Conservation (phyloP, 2,329 filamentous ascomycete species). For the Acephala macrosclerotiorum region DNA sequence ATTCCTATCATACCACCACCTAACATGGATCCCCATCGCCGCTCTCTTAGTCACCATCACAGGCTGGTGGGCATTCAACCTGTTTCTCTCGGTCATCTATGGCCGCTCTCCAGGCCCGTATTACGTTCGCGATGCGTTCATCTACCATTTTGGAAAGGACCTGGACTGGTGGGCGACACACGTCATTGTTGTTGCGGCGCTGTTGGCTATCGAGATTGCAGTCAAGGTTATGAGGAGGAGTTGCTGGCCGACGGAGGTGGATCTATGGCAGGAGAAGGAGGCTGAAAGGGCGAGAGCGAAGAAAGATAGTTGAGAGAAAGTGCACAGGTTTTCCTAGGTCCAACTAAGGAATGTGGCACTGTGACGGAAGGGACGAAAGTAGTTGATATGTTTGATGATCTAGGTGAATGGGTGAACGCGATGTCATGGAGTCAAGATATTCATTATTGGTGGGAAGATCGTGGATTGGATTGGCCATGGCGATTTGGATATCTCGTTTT, state of each 20-base stretch:
- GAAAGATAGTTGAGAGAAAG: constrained; percentile 17
- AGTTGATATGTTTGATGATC: not conserved
- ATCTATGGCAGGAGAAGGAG: constrained; percentile 85
- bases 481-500: not conserved
- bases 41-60: constrained; percentile 64
- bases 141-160: constrained; percentile 72
- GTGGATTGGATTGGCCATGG: not conserved
- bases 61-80: constrained; percentile 89
- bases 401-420: no score
- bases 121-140: constrained; percentile 72
- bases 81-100: constrained; percentile 71
- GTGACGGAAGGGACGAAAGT: no score
- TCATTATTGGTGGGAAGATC: no score
- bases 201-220: constrained; percentile 73
- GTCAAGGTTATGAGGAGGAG: constrained; percentile 69
- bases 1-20: constrained; percentile 79
- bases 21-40: constrained; percentile 68
- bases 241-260: constrained; percentile 77
- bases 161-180: constrained; percentile 79
- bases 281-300: constrained; percentile 20
- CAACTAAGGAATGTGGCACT: no score
- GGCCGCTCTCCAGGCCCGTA: constrained; percentile 63
- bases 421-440: no score
- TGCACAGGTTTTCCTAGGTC: not conserved
- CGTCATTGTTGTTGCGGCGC: constrained; percentile 66